Percentiles rank a stretch among this genome's conserved stretches.
phyloP scores from a whole-genome alignment of 2,329 filamentous ascomycete genomes.

The Talaromyces funiculosus region DNA sequence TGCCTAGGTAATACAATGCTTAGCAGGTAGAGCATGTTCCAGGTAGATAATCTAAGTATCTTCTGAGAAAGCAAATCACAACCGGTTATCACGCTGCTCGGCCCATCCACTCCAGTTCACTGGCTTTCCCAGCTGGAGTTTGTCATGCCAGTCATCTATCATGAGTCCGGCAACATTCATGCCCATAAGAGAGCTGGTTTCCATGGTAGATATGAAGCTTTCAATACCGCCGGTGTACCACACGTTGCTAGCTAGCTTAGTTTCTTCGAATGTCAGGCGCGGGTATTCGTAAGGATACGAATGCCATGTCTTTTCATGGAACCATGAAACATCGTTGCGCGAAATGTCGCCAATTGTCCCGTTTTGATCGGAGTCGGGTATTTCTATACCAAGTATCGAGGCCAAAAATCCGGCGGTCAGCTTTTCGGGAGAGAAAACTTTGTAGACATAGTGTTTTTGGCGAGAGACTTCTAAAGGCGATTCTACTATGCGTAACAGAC shows the following conservation, averaged over 20 bases:
- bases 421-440: slow-evolving; percentile 57
- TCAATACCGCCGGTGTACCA: slow-evolving; percentile 69
- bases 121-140: background rate
- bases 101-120: slow-evolving; percentile 8
- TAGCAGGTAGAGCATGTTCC: background rate
- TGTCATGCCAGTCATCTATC: slow-evolving; percentile 28
- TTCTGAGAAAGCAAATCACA: background rate
- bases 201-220: slow-evolving; percentile 95
- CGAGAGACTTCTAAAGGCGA: slow-evolving; percentile 46
- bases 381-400: slow-evolving; percentile 43
- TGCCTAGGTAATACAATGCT: background rate
- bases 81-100: background rate
- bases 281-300: slow-evolving; percentile 84
- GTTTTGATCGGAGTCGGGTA: slow-evolving; percentile 20
- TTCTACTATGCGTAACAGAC: slow-evolving; percentile 58
- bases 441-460: slow-evolving; percentile 55
- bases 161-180: slow-evolving; percentile 55
- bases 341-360: slow-evolving; percentile 31
- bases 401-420: slow-evolving; percentile 45
- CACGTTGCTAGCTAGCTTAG: slow-evolving; percentile 51
- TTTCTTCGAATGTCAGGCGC: slow-evolving; percentile 79
- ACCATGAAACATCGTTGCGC: slow-evolving; percentile 61
- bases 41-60: background rate
- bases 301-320: slow-evolving; percentile 69
- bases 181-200: slow-evolving; percentile 88